Conservation (phyloP, 140 eudicot species). For the Senecio squalidus region DNA sequence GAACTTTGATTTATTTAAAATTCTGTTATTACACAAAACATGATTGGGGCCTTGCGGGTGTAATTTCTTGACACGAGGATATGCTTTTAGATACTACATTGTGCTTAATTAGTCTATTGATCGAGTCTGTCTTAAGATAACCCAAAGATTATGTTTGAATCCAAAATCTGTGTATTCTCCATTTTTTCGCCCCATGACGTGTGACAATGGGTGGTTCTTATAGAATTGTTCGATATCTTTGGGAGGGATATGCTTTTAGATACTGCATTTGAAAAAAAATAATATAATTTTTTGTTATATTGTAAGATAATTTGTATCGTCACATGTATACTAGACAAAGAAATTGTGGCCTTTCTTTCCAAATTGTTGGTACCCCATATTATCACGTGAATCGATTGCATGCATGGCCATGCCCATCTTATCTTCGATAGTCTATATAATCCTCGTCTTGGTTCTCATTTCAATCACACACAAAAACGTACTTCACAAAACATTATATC, state of each 20-base stretch:
- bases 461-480: slow-evolving; percentile 2
- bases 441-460: slow-evolving; percentile 21
- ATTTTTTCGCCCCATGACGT: no score
- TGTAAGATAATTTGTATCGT: slow-evolving; percentile 18
- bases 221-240: background rate
- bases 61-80: no score
- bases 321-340: slow-evolving; percentile 40
- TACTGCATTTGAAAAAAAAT: background rate
- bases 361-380: slow-evolving; percentile 12
- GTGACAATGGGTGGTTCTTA: slow-evolving; percentile 12
- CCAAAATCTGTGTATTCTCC: no score
- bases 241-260: slow-evolving; percentile 24
- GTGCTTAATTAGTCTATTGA: background rate
- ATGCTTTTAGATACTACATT: no score
- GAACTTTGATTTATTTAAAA: background rate
- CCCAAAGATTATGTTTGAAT: background rate
- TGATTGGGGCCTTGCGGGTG: no score
- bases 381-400: slow-evolving; percentile 32
- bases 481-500: background rate
- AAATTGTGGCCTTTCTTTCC: slow-evolving; percentile 26
- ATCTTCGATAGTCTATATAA: slow-evolving; percentile 34
- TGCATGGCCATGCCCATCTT: slow-evolving; percentile 42
- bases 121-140: background rate
- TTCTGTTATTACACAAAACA: background rate
- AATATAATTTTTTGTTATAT: slow-evolving; percentile 12